Base-by-base conservation (phyloP, 164 flowering plant species). In the Vitis rotundifolia region DNA sequence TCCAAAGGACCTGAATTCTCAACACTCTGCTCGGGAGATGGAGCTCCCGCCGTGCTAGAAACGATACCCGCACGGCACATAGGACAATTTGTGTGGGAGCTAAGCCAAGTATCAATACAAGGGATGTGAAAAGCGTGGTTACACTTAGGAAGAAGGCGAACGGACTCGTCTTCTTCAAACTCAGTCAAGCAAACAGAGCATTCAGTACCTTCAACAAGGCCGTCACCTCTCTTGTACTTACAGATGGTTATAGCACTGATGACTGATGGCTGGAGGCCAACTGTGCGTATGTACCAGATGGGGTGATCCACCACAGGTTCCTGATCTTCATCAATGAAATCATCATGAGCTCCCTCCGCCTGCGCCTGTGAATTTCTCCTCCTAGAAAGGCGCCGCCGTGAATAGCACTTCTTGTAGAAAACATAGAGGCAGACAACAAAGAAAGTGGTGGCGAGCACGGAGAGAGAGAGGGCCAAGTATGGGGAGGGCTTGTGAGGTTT, bases 91-190 rank as follows among this genome's bases (percentile, higher is more conserved):
- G 81, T 81, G 63, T 84, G 90, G 0, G 90, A 84, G 12, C 73
- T 53, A 19, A 86, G 84, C 90, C 90, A 86, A 2, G 88, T 86
- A 69, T 86, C 90, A 19, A 86, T 86, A 69, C 90, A 86, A 49
- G 81, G 78, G 2, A 86, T n/a, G 49, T 86, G 90, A 76, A 86
- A 86, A 47, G 87, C 88, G 55, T 86, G 90, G 26, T 57, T 75
- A 44, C 90, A 86, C 73, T 86, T 84, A 15, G 90, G 90, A 69
- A 86, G 73, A 14, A 86, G 74, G 50, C 88, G 71, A 3, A 86
- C 70, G 62, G 76, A 74, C 63, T 87, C 90, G n/a, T 75, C 88
- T 60, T 81, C 87, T 63, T 77, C 59, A 71, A 87, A 86, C 75
- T 85, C 88, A 31, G 9, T 76, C 78, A 87, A 67, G 62, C 90